Evolutionary conservation across 805 yeast genomes (phyloP).

Genomic region (Ogataea thermomethanolica): DNA sequence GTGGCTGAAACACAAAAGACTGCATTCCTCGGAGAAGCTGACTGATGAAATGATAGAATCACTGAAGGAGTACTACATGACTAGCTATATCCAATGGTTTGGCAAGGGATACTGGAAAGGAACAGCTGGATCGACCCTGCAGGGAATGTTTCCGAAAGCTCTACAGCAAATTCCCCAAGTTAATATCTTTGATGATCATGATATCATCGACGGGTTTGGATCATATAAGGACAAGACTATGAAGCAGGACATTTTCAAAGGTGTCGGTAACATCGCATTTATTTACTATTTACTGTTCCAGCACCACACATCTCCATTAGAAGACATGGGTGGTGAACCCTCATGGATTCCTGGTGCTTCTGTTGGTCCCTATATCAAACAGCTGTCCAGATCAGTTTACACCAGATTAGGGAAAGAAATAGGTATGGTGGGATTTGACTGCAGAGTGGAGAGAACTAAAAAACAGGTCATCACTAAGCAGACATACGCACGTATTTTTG

Average conservation of each 20-base stretch:
- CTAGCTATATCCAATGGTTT: conserved; percentile 81
- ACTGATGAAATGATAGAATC: conserved; percentile 50
- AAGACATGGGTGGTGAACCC: conserved; percentile 39
- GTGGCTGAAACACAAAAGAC: conserved; percentile 60
- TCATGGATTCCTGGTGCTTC: conserved; percentile 61
- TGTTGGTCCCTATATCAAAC: conserved; percentile 67
- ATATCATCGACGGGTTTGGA: conserved; percentile 94
- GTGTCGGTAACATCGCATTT: conserved; percentile 77
- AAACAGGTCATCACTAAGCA: conserved; percentile 49
- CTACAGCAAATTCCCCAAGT: conserved; percentile 80
- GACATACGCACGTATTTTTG: conserved; percentile 61
- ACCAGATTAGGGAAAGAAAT: conserved; percentile 72
- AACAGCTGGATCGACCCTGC: conserved; percentile 58
- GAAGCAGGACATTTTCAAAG: conserved; percentile 61
- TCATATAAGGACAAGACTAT: conserved; percentile 77
- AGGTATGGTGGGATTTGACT: conserved; percentile 78
- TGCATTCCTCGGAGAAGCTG: conserved; percentile 38
- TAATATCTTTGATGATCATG: conserved; percentile 92
- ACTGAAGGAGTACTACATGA: conserved; percentile 62
- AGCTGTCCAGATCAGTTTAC: conserved; percentile 64
- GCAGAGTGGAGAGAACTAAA: conserved; percentile 83
- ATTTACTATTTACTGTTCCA: conserved; percentile 89
- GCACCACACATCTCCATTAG: conserved; percentile 63
- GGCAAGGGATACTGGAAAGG: conserved; percentile 89
- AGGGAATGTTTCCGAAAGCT: conserved; percentile 67